Evolutionary conservation across 345 rosid species (phyloP), one percentile per base, ranked within the genome.

Genomic region (Aegle marmelos): DNA sequence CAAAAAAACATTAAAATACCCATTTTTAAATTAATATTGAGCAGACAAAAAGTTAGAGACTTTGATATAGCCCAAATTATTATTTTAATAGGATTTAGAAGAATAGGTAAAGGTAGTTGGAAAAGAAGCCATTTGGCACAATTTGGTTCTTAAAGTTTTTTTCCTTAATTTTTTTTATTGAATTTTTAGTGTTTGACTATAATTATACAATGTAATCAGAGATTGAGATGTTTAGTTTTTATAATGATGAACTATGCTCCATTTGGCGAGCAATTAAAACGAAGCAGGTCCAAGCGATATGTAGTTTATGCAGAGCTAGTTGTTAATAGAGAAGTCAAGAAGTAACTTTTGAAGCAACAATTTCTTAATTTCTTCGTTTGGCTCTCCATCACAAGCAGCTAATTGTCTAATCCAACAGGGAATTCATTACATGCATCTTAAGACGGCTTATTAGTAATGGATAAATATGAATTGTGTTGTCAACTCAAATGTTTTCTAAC

Each of bases 121-220:
- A 70, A 37, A 80, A 68, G 70, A 54, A 41, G 82, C 80, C 84
- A 84, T 74, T 79, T 81, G 87, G 76, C 84, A 48, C 73, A 59
- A 39, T 21, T 80, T 53, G 9, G 33, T 27, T 70, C 9, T 21
- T 3, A 19, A 50, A 4, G 31, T 61, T 30, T 62, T 41, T 9
- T 11, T 45, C 14, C n/a, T 45, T 8, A 24, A 11, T n/a, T 62
- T 10, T 56, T 9, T 73, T 30, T 27, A 24, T 75, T 25, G 2
- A 61, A 28, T 31, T 75, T 30, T 34, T 65, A 65, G 72, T 63
- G 50, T 67, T 67, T 67, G 53, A 37, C 71, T 36, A 4, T 39
- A 30, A 45, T 27, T 66, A n/a, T 8, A 66, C 1, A 33, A 34
- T 66, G 13, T 36, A 34, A 62, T 54, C 37, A 25, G 37, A 24